Evolutionary conservation across 2,329 filamentous ascomycete genomes (phyloP), one percentile per base, ranked within the genome.

Genomic region (Fusarium nygamai): DNA sequence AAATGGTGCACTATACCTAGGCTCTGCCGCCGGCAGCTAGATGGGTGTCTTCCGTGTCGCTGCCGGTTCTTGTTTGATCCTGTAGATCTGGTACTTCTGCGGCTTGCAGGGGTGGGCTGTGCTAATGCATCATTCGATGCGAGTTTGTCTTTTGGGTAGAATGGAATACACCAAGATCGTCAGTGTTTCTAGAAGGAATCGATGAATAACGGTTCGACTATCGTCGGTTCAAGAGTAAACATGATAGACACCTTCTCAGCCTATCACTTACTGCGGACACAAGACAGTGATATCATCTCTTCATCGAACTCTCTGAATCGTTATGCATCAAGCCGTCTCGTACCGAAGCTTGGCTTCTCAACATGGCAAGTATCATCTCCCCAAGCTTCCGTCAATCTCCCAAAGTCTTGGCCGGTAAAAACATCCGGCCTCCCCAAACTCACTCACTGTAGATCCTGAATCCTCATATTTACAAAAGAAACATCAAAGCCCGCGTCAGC

Each of bases 341-440:
- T 22, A 50, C 24, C 54, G 46, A 59, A 51, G 29, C 61, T 44
- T 61, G 50, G 50, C 62, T 69, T 59, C 72, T 73, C 56, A 34
- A 71, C 66, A 66, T 69, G 72, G 74, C 44, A 77, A 72, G 70
- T 60, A 58, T 70, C 70, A 64, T 66, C 75, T 65, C 47, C 64
- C 41, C 44, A 46, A 51, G 65, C 43, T 38, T 59, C 62, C 63
- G 36, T 73, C 69, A 65, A 72, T 65, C 60, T 73, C 62, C 56
- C 46, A 57, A 33, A 47, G 61, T 57, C 57, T 47, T 68, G 43
- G 50, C 53, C 51, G 56, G 39, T 51, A 64, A 64, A 56, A 19
- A 41, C 27, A 68, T 47, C 62, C 68, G 57, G 60, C 36, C 60
- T 59, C 56, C 22, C 62, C 41, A 48, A 56, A 60, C 22, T 22